A percentile compares a stretch with the other conserved stretches of the same genome.
phyloP scores from a whole-genome alignment of 371 early-diverging fungal species.

The Mucor plumbeus region DNA sequence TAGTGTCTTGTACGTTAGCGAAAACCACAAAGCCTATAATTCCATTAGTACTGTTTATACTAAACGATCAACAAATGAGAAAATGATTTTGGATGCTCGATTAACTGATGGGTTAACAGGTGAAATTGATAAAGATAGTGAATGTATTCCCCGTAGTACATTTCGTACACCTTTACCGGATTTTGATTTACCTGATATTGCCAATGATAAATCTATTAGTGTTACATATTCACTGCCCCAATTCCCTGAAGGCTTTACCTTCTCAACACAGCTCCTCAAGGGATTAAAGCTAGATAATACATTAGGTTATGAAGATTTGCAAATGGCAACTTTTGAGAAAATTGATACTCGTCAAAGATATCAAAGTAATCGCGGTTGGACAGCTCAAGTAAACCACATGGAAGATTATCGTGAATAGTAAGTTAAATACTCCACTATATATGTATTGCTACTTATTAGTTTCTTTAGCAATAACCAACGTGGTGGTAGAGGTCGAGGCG shows the following conservation, averaged over 20 bases:
- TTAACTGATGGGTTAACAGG: conserved; percentile 70
- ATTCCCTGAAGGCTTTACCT: conserved; percentile 44
- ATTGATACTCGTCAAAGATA: conserved; percentile 34
- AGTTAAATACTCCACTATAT: conserved; percentile 4
- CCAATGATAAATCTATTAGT: conserved; percentile 64
- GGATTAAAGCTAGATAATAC: conserved; percentile 53
- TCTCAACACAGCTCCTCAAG: conserved; percentile 57
- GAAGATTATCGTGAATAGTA: conserved; percentile 52
- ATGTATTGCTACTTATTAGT: not conserved
- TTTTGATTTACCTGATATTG: conserved; percentile 63
- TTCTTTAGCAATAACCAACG: conserved; percentile 28
- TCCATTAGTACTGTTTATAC: conserved; percentile 68
- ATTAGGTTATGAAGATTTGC: conserved; percentile 59
- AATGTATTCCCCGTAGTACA: conserved; percentile 75
- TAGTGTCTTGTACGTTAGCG: conserved; percentile 74
- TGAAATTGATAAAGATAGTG: conserved; percentile 63
- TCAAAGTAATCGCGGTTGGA: conserved; percentile 43
- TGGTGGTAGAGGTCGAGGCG: conserved; percentile 17
- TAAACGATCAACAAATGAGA: conserved; percentile 53
- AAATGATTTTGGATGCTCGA: conserved; percentile 61
- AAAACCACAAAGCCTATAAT: conserved; percentile 70
- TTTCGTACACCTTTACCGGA: conserved; percentile 70
- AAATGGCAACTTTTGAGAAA: conserved; percentile 58
- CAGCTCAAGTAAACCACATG: conserved; percentile 51
- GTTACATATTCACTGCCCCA: conserved; percentile 57